phyloP scores from a whole-genome alignment of 176 grass and related monocot species.

The Secale cereale region DNA sequence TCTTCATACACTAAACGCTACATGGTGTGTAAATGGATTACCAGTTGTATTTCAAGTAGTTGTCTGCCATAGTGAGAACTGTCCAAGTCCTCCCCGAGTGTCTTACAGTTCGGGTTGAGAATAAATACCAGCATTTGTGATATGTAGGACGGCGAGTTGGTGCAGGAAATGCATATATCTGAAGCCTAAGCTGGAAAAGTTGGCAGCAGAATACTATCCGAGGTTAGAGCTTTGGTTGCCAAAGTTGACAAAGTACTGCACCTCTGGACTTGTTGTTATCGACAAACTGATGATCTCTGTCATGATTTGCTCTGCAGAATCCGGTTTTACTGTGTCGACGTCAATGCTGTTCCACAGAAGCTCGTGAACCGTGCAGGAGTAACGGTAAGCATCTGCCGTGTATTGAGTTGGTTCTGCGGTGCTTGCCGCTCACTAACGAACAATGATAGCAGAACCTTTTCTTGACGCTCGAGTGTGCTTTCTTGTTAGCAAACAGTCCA shows the following conservation, averaged over 20 bases:
- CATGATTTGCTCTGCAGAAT: slow-evolving; percentile 52
- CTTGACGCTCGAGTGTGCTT: slow-evolving; percentile 3
- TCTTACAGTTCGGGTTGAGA: background rate
- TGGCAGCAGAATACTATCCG: slow-evolving; percentile 83
- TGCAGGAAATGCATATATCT: slow-evolving; percentile 99
- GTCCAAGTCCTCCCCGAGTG: background rate
- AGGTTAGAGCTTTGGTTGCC: slow-evolving; percentile 37
- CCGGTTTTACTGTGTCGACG: slow-evolving; percentile 74
- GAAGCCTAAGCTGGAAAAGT: slow-evolving; percentile 96
- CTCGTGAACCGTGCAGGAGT: slow-evolving; percentile 83
- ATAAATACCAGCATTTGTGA: background rate
- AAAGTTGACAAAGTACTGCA: background rate
- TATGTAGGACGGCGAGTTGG: slow-evolving; percentile 83
- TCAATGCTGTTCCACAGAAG: slow-evolving; percentile 86
- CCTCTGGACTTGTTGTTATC: background rate
- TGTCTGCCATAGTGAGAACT: background rate
- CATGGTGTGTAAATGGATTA: background rate
- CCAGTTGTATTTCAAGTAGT: background rate
- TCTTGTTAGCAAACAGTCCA: background rate
- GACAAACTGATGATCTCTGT: slow-evolving; percentile 16
- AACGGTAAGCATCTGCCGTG: slow-evolving; percentile 52
- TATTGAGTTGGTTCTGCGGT: background rate
- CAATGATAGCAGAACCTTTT: background rate
- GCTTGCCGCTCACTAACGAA: background rate
- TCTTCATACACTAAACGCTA: background rate